phyloP scores from a whole-genome alignment of 345 rosid genomes.

The Lepidium africanum region DNA sequence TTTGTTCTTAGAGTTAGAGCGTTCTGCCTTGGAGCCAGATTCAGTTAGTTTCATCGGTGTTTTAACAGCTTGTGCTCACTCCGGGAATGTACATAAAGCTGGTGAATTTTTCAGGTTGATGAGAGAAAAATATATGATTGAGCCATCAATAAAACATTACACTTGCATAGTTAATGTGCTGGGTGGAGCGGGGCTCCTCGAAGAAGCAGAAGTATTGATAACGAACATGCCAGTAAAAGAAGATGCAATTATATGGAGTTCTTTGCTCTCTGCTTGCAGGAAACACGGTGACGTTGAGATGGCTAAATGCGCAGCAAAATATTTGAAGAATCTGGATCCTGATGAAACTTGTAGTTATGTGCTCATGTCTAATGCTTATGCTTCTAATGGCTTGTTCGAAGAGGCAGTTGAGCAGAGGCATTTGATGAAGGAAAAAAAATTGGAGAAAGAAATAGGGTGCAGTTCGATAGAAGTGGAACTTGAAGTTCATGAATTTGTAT shows the following conservation, averaged over 20 bases:
- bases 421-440: slow-evolving; percentile 44
- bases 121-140: slow-evolving; percentile 43
- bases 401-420: slow-evolving; percentile 53
- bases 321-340: slow-evolving; percentile 42
- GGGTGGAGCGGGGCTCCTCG: slow-evolving; percentile 51
- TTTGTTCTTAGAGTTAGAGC: slow-evolving; percentile 46
- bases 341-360: slow-evolving; percentile 54
- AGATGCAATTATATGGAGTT: slow-evolving; percentile 60
- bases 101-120: slow-evolving; percentile 41
- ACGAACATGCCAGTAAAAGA: slow-evolving; percentile 43
- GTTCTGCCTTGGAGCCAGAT: slow-evolving; percentile 48
- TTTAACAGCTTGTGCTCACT: slow-evolving; percentile 67
- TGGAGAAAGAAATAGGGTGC: slow-evolving; percentile 64
- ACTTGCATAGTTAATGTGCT: slow-evolving; percentile 58
- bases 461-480: slow-evolving; percentile 70
- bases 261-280: slow-evolving; percentile 55
- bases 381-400: slow-evolving; percentile 38
- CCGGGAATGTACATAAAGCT: slow-evolving; percentile 47
- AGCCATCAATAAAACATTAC: slow-evolving; percentile 65
- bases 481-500: slow-evolving; percentile 71
- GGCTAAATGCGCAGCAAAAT: slow-evolving; percentile 50
- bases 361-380: slow-evolving; percentile 63
- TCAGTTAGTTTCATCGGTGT: slow-evolving; percentile 54
- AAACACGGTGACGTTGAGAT: slow-evolving; percentile 44
- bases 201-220: slow-evolving; percentile 60